These are phyloP conservation scores for Citrullus mucosospermus DNA, from an alignment of 306 rosid genomes.

Conservation along the genomic window DNA sequence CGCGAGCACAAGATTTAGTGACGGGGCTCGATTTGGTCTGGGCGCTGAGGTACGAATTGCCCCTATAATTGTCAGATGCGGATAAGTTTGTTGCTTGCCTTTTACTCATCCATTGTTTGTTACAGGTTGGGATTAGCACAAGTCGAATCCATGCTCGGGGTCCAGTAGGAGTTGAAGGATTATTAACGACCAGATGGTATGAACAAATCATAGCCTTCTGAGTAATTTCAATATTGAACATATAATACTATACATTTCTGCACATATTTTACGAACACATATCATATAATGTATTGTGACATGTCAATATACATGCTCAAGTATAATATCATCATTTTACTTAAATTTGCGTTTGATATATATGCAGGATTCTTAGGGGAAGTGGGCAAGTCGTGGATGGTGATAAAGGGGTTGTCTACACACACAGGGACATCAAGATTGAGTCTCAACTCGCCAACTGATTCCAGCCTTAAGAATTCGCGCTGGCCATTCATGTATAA, in stretches of 20 bases:
- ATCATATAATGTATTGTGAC: background rate
- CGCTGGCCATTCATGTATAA: background rate
- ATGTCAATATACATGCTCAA: background rate
- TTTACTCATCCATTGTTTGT: background rate
- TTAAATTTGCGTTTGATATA: background rate
- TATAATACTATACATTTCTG: background rate
- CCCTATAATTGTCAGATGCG: background rate
- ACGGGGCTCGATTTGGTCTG: conserved; percentile 91
- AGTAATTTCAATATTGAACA: background rate
- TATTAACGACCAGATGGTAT: conserved; percentile 90
- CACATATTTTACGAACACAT: background rate
- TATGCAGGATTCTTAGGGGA: conserved; percentile 84
- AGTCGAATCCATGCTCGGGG: conserved; percentile 97
- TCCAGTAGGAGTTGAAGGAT: conserved; percentile 97
- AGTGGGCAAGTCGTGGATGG: conserved; percentile 82
- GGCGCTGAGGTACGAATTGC: conserved; percentile 75
- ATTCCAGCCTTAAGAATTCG: background rate
- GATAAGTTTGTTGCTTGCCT: background rate
- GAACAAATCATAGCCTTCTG: background rate
- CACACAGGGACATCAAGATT: conserved; percentile 53
- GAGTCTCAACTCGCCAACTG: conserved; percentile 15
- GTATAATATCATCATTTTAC: background rate
- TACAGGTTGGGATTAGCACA: conserved; percentile 93
- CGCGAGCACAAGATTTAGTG: conserved; percentile 94
- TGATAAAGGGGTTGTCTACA: conserved; percentile 54